phyloP scores from a whole-genome alignment of 139 green algal species.

The Ostreobium quekettii region DNA sequence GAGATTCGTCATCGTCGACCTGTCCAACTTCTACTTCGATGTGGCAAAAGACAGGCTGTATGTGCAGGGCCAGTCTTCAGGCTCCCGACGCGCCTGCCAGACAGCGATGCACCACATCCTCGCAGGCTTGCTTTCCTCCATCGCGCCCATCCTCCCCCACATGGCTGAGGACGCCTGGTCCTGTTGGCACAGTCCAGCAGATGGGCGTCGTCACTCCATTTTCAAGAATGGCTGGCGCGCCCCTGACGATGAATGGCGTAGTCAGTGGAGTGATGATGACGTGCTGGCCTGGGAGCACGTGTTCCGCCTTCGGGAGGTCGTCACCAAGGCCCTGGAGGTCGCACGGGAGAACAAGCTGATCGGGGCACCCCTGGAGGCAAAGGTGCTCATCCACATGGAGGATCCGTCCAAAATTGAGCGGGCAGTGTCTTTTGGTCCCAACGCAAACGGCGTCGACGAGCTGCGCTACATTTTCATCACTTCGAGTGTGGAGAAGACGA shows the following conservation, averaged over 20 bases:
- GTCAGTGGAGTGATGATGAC: slow-evolving; percentile 25
- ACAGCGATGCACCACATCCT: slow-evolving; percentile 69
- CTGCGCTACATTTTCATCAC: slow-evolving; percentile 75
- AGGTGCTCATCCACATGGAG: slow-evolving; percentile 56
- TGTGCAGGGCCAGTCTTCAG: slow-evolving; percentile 42
- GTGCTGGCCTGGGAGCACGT: slow-evolving; percentile 34
- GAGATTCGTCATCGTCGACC: slow-evolving; percentile 76
- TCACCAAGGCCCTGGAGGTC: slow-evolving; percentile 71
- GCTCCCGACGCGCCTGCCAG: slow-evolving; percentile 68
- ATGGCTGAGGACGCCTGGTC: slow-evolving; percentile 95
- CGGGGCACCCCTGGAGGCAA: slow-evolving; percentile 72
- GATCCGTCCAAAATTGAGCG: slow-evolving; percentile 28
- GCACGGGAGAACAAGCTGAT: slow-evolving; percentile 59
- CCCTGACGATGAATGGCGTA: slow-evolving; percentile 38
- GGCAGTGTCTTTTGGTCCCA: slow-evolving; percentile 40
- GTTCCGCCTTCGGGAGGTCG: slow-evolving; percentile 48
- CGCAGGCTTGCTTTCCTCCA: slow-evolving; percentile 44
- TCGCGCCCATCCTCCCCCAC: slow-evolving; percentile 84
- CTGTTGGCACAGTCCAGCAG: slow-evolving; percentile 45
- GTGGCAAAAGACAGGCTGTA: slow-evolving; percentile 90
- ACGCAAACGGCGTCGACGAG: slow-evolving; percentile 64
- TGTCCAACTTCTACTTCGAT: slow-evolving; percentile 97
- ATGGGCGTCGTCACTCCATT: slow-evolving; percentile 32
- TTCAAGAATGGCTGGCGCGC: slow-evolving; percentile 67
- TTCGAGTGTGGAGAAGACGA: slow-evolving; percentile 29